Evolutionary conservation across 1,139 yeast genomes (phyloP).

Genomic region (Geotrichum cucujoidarum): DNA sequence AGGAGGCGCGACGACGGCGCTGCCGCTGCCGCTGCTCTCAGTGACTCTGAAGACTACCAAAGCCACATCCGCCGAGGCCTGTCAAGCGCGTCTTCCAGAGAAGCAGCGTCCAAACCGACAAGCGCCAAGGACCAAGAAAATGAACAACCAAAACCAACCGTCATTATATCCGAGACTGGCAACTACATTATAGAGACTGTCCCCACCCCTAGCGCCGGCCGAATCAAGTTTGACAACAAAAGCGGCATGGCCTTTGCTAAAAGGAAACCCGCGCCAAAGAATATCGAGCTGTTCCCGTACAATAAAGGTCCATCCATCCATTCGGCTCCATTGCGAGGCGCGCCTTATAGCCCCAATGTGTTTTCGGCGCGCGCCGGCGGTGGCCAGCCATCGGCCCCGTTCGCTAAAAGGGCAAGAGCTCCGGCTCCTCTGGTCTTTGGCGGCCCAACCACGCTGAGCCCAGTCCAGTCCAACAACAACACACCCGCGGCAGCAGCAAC

Average conservation of each 20-base stretch:
- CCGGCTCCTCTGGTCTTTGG: background rate
- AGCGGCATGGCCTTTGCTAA: slow-evolving; percentile 1
- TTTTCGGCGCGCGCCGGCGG: background rate
- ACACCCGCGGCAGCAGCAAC: slow-evolving; percentile 1
- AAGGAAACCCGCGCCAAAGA: slow-evolving; percentile 12
- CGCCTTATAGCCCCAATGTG: slow-evolving; percentile 17
- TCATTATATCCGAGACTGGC: slow-evolving; percentile 18
- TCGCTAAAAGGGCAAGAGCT: slow-evolving; percentile 2
- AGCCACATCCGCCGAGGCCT: slow-evolving; percentile 3
- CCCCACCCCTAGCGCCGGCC: slow-evolving; percentile 18
- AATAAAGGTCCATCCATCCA: slow-evolving; percentile 15
- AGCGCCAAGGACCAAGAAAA: background rate
- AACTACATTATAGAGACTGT: slow-evolving; percentile 18
- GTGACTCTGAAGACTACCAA: slow-evolving; percentile 8
- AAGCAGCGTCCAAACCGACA: slow-evolving; percentile 6
- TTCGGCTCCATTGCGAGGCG: slow-evolving; percentile 19
- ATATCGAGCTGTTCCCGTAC: slow-evolving; percentile 15
- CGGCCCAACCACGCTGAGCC: background rate
- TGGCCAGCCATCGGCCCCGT: background rate
- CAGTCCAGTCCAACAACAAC: background rate
- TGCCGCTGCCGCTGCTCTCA: background rate
- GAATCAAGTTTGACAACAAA: background rate
- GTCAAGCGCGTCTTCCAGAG: slow-evolving; percentile 4
- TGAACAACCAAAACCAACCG: slow-evolving; percentile 10
- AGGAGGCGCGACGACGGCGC: slow-evolving; percentile 20